These are phyloP conservation scores for Kodamaea alishanica DNA, from an alignment of 1,139 yeast species.

Conservation along the genomic window DNA sequence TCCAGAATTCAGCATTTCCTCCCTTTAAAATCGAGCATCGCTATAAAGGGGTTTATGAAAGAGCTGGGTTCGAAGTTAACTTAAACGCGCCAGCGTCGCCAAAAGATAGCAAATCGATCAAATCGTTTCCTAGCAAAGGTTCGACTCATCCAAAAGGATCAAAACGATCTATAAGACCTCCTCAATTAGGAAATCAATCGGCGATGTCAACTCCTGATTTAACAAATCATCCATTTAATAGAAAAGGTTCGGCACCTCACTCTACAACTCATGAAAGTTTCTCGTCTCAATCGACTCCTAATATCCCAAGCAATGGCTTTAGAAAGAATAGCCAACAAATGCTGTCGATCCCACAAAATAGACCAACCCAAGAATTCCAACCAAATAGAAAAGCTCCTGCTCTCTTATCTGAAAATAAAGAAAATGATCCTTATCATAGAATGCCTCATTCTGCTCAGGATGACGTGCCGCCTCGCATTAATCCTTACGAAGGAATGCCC, in stretches of 20 bases:
- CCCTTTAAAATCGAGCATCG: conserved; percentile 52
- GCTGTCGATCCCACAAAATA: not conserved
- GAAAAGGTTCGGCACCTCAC: not conserved
- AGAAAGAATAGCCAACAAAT: too few relatives aligned
- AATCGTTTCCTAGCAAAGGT: conserved; percentile 7
- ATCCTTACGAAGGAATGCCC: conserved; percentile 6
- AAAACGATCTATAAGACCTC: conserved; percentile 7
- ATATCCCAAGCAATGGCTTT: too few relatives aligned
- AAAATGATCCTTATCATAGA: too few relatives aligned
- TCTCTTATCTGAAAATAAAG: not conserved
- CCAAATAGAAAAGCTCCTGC: conserved; percentile 2
- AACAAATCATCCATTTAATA: not conserved
- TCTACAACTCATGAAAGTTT: not conserved
- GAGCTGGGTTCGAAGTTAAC: conserved; percentile 63
- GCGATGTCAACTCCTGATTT: conserved; percentile 6
- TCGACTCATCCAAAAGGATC: conserved; percentile 4
- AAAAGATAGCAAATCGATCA: conserved; percentile 12
- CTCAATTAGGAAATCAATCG: conserved; percentile 1
- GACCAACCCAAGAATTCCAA: not conserved
- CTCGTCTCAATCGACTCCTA: too few relatives aligned
- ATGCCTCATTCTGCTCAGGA: not conserved
- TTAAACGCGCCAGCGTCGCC: conserved; percentile 10
- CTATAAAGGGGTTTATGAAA: conserved; percentile 58
- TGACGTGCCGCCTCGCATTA: conserved; percentile 4
- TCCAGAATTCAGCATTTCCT: conserved; percentile 52